Conservation (phyloP, 148 eudicot species). For the Bassia scoparia region DNA sequence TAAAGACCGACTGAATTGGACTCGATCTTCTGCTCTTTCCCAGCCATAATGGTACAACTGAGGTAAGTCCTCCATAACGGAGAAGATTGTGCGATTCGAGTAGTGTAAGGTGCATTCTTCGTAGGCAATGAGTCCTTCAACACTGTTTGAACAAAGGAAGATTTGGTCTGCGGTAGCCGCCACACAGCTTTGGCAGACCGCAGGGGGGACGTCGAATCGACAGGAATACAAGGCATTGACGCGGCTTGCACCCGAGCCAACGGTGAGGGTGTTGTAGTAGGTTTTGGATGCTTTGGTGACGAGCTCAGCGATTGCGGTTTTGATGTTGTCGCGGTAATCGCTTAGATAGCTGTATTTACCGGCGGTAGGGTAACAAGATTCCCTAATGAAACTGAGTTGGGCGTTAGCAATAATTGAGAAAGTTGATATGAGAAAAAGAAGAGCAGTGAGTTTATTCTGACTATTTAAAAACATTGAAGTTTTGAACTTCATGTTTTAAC, state of each 20-base stretch:
- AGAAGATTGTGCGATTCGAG: too few relatives aligned
- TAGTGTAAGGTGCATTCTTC: too few relatives aligned
- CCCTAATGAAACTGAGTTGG: background rate
- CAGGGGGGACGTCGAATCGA: conserved; percentile 14
- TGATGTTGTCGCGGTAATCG: conserved; percentile 13
- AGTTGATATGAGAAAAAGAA: background rate
- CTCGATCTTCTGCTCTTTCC: background rate
- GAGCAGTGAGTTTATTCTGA: background rate
- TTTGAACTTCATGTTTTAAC: too few relatives aligned
- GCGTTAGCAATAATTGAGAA: background rate
- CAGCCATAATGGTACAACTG: too few relatives aligned
- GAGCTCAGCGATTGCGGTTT: background rate
- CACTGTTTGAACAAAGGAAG: background rate
- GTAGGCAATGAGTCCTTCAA: background rate
- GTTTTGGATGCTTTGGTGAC: conserved; percentile 10
- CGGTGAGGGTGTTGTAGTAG: conserved; percentile 8
- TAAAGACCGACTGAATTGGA: background rate
- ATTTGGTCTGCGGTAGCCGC: background rate
- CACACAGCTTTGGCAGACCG: conserved; percentile 23
- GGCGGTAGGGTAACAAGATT: too few relatives aligned
- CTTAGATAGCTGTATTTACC: background rate
- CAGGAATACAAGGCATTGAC: conserved; percentile 20
- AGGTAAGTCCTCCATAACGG: too few relatives aligned
- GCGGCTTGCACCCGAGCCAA: background rate
- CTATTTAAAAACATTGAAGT: too few relatives aligned